Conservation (phyloP, 139 green algal genomes). For the Chlorella sorokiniana region DNA sequence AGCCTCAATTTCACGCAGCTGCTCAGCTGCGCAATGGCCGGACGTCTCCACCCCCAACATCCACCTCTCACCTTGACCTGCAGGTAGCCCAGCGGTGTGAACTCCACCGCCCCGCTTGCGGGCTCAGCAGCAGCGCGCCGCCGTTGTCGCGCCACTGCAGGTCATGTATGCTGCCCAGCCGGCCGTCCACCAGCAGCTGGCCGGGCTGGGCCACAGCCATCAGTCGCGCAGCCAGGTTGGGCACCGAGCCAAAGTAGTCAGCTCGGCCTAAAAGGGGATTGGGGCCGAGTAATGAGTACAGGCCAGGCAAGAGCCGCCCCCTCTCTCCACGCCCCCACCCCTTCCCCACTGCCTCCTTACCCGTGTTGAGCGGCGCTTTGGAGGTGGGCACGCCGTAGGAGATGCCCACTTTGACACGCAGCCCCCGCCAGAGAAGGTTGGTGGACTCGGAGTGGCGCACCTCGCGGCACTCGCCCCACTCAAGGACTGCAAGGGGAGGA, state of each 20-base stretch:
- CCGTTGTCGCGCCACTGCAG: conserved; percentile 29
- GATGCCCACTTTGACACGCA: conserved; percentile 80
- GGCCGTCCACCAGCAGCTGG: conserved; percentile 70
- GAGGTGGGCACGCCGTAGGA: conserved; percentile 62
- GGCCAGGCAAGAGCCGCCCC: neutral
- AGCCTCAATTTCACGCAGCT: neutral
- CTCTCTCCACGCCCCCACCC: too few relatives aligned
- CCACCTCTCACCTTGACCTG: conserved; percentile 57
- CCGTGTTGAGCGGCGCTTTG: conserved; percentile 79
- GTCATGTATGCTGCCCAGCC: conserved; percentile 15
- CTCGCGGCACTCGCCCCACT: conserved; percentile 61
- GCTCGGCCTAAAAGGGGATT: conserved; percentile 55
- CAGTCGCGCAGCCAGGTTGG: conserved; percentile 80
- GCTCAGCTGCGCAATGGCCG: too few relatives aligned
- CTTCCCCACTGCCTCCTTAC: conserved; percentile 5
- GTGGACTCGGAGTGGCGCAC: neutral
- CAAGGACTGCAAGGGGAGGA: conserved; percentile 44
- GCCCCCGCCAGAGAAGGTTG: conserved; percentile 66
- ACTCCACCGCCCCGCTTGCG: conserved; percentile 24
- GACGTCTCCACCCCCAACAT: too few relatives aligned
- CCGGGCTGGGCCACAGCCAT: conserved; percentile 67
- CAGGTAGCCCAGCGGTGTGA: conserved; percentile 54
- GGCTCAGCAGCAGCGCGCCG: conserved; percentile 31
- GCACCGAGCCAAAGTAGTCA: conserved; percentile 83
- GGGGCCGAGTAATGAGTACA: neutral